Evolutionary conservation across 1,284 basidiomycete species (phyloP).

Genomic region (Austroboletus rostrupii): DNA sequence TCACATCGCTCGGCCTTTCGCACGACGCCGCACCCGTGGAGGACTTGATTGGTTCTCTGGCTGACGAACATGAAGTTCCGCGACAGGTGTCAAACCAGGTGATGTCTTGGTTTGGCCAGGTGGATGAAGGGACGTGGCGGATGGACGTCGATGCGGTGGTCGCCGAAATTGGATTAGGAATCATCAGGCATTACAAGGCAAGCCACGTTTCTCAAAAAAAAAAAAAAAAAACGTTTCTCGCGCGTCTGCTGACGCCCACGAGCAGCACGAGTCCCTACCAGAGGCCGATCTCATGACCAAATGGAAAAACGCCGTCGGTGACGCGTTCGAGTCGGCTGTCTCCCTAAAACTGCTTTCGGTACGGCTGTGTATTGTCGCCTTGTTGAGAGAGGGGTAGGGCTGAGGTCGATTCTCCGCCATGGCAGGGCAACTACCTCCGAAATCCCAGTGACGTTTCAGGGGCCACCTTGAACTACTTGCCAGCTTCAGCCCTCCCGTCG

Average conservation of each 20-base stretch:
- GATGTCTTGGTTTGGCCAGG: conserved; percentile 74
- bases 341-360: conserved; percentile 65
- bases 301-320: conserved; percentile 73
- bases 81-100: conserved; percentile 61
- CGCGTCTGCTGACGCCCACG: conserved; percentile 3
- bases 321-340: conserved; percentile 61
- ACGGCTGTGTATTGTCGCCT: conserved; percentile 6
- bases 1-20: conserved; percentile 56
- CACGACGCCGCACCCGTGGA: conserved; percentile 48
- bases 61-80: conserved; percentile 71
- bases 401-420: background rate
- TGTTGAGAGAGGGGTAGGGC: background rate
- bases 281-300: conserved; percentile 53
- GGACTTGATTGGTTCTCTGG: conserved; percentile 54
- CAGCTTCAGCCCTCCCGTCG: conserved; percentile 65
- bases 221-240: too few relatives aligned
- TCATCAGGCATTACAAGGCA: conserved; percentile 65
- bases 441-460: conserved; percentile 28
- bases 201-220: too few relatives aligned
- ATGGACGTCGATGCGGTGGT: conserved; percentile 59
- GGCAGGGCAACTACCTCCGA: conserved; percentile 69
- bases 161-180: conserved; percentile 66
- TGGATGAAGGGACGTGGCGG: conserved; percentile 55
- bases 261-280: conserved; percentile 54
- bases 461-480: conserved; percentile 60